Evolutionary conservation across 2,329 filamentous ascomycete genomes (phyloP).

Genomic region (Berkeleyomyces rouxiae): DNA sequence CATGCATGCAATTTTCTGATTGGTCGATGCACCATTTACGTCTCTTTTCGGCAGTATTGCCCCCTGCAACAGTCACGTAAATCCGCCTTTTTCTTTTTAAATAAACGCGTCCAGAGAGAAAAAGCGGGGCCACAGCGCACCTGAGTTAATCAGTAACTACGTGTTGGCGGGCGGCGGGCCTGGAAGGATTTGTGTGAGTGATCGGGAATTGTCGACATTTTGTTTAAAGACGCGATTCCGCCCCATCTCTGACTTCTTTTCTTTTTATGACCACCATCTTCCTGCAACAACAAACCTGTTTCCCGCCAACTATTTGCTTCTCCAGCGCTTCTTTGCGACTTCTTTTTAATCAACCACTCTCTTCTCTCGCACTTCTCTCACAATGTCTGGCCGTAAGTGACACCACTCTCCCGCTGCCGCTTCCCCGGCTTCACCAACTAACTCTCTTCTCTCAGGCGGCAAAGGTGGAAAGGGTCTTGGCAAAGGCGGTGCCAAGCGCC

Average conservation of each 20-base stretch:
- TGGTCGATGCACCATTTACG: neutral
- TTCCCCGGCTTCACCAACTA: neutral
- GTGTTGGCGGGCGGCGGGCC: no score
- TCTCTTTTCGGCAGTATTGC: conserved; percentile 2
- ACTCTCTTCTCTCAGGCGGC: conserved; percentile 41
- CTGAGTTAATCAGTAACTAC: neutral
- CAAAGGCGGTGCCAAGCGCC: conserved; percentile 96
- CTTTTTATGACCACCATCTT: neutral
- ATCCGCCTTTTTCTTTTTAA: neutral
- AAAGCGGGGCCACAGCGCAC: neutral
- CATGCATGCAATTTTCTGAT: conserved; percentile 5
- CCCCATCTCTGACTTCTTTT: neutral
- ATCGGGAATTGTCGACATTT: conserved; percentile 5
- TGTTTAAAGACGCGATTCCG: conserved; percentile 8
- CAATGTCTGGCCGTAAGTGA: conserved; percentile 16
- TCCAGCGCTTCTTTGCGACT: neutral
- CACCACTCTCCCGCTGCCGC: neutral
- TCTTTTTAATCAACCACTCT: neutral
- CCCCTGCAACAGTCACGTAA: neutral
- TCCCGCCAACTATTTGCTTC: neutral
- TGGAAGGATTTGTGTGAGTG: neutral
- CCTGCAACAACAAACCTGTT: neutral
- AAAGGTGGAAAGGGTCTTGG: conserved; percentile 96
- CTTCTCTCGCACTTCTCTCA: conserved; percentile 1
- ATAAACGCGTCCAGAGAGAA: neutral